Percentiles rank a stretch among this genome's conserved stretches.
These are phyloP conservation scores for Porcisia hertigi DNA, from an alignment of 208 protist genomes.

Conservation along the genomic window DNA sequence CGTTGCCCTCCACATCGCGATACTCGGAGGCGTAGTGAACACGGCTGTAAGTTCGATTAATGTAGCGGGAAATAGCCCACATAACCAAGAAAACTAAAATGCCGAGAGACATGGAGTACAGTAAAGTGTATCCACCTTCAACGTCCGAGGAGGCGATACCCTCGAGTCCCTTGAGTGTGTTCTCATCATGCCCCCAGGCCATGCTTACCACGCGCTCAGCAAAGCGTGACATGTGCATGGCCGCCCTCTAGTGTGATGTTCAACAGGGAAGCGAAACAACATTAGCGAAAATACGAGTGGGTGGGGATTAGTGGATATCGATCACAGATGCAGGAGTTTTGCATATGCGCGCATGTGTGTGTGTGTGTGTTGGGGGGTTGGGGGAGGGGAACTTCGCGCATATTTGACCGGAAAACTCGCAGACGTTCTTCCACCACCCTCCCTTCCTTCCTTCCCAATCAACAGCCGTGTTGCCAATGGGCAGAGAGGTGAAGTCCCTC, in stretches of 20 bases:
- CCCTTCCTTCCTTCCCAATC: no score
- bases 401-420: no score
- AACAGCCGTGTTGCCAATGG: no score
- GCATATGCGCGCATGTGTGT: background rate
- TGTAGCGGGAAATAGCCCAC: slow-evolving; percentile 13
- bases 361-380: background rate
- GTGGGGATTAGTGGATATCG: background rate
- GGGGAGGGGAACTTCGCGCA: no score
- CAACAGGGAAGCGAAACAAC: background rate
- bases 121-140: slow-evolving; percentile 37
- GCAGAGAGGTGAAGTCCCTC: background rate
- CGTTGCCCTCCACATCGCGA: slow-evolving; percentile 12
- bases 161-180: slow-evolving; percentile 15
- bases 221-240: slow-evolving; percentile 5
- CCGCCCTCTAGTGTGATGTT: background rate
- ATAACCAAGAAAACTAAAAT: slow-evolving; percentile 23
- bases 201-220: slow-evolving; percentile 5
- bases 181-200: background rate
- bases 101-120: slow-evolving; percentile 32
- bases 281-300: background rate
- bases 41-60: slow-evolving; percentile 23
- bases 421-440: no score
- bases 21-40: slow-evolving; percentile 45
- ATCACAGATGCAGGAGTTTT: background rate
- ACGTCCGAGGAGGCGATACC: slow-evolving; percentile 28